A percentile compares a stretch with the other conserved stretches of the same genome.
Conservation (phyloP, 2,329 filamentous ascomycete species). For the Sphaerulina populicola region DNA sequence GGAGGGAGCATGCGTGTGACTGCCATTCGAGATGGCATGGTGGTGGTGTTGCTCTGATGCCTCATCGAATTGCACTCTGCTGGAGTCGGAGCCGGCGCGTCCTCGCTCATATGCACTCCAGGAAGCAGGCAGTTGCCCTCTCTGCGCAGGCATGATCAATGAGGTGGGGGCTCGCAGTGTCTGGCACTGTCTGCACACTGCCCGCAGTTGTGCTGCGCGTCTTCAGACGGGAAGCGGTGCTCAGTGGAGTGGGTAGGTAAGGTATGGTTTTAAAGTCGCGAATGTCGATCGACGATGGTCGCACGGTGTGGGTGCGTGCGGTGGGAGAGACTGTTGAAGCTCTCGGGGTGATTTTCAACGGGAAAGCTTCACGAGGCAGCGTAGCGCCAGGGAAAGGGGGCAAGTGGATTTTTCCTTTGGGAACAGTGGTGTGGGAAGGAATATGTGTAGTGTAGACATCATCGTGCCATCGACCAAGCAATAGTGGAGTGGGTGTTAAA, state of each 20-base stretch:
- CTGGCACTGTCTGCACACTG: too few species aligned
- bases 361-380: background rate
- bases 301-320: too few species aligned
- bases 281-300: too few species aligned
- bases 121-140: conserved; percentile 34
- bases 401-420: background rate
- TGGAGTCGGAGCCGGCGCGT: conserved; percentile 37
- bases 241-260: too few species aligned
- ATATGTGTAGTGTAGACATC: too few species aligned
- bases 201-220: too few species aligned
- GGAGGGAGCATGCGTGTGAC: conserved; percentile 15
- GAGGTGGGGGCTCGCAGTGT: background rate
- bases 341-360: background rate
- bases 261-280: too few species aligned
- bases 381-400: background rate
- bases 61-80: conserved; percentile 29
- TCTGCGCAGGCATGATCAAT: conserved; percentile 23
- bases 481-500: background rate
- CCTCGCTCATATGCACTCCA: conserved; percentile 41
- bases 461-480: background rate
- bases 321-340: conserved; percentile 17
- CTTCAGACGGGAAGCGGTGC: too few species aligned
- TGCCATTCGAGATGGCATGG: conserved; percentile 15
- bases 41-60: conserved; percentile 23
- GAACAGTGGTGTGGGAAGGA: too few species aligned